Base-by-base conservation (phyloP, 768 basidiomycete species). In the Sarcodon sp. region DNA sequence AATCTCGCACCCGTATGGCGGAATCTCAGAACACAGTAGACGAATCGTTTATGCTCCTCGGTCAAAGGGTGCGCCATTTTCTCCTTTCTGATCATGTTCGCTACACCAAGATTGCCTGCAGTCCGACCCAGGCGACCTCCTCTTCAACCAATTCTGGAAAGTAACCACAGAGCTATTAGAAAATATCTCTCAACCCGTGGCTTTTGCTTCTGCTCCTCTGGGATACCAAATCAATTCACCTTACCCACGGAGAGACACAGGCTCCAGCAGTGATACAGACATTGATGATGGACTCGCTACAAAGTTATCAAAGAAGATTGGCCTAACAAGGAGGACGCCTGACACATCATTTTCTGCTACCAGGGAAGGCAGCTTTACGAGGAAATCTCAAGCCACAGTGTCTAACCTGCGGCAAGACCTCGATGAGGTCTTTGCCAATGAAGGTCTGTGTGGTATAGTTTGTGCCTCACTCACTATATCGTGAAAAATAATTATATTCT, bases 11-110 rank as follows among this genome's bases (percentile, higher is more conserved):
- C 75, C 76, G 31, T 69, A 73, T 58, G 38, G 55, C 55, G 1
- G 66, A 69, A 21, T 69, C 69, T 1, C 66, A 68, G 53, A 75
- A 76, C 51, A 76, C 80, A 1, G 83, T 85, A 1, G 88, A 89
- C 43, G 88, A 90, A 59, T 90, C 88, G 0, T 91, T 90, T 56
- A 88, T 91, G 87, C 70, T 91, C 2, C 69, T 90, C 3, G 86
- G 85, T 13, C 87, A 88, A 60, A 73, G 79, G 55, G 84, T 87
- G 57, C 56, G 77, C 69, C 50, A 13, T 48, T 44, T 7, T 38
- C 33, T 21, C 35, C 32, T 35, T 36, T 37, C 37, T 39, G 47
- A n/a, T 18, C 32, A 39, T 47, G 47, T 47, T 12, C 36, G 36
- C 37, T 35, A 43, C 50, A 51, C 37, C 47, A 36, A 27, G 35